A percentile compares a stretch with the other conserved stretches of the same genome.
Evolutionary conservation across 2,329 filamentous ascomycete species (phyloP).

Genomic region (Trichoderma atroviride): DNA sequence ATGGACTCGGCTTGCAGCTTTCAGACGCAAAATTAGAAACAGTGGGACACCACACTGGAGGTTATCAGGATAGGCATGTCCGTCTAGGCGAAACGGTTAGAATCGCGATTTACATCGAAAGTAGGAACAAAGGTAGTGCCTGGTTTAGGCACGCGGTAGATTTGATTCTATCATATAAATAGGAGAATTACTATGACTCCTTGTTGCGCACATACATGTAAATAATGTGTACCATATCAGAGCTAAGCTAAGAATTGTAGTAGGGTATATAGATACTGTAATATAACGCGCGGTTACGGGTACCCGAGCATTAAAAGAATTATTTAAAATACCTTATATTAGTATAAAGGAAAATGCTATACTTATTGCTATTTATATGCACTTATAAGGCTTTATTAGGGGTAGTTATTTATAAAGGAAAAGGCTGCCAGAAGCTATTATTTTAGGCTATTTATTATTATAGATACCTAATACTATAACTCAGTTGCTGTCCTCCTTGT

Average conservation of each 20-base stretch:
- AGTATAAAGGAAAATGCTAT: too few species aligned
- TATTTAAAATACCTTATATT: too few species aligned
- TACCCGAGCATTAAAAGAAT: too few species aligned
- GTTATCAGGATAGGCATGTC: conserved; percentile 19
- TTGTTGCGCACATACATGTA: not conserved
- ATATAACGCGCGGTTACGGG: too few species aligned
- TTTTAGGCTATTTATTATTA: too few species aligned
- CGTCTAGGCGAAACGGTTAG: not conserved
- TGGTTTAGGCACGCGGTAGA: not conserved
- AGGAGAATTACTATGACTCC: conserved; percentile 6
- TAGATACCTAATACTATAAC: not conserved
- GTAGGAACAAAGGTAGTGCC: not conserved
- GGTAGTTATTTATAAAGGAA: too few species aligned
- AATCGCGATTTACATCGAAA: not conserved
- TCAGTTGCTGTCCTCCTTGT: conserved; percentile 11
- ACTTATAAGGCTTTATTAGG: too few species aligned
- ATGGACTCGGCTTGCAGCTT: not conserved
- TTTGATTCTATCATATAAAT: not conserved
- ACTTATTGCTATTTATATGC: too few species aligned
- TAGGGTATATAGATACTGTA: too few species aligned
- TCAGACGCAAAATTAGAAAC: not conserved
- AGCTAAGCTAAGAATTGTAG: not conserved
- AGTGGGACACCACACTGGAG: not conserved
- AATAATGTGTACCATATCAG: not conserved
- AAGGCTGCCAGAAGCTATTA: too few species aligned